A percentile compares a stretch with the other conserved stretches of the same genome.
Conservation (phyloP, 2,329 filamentous ascomycete species). For the Drechslerella stenobrocha region DNA sequence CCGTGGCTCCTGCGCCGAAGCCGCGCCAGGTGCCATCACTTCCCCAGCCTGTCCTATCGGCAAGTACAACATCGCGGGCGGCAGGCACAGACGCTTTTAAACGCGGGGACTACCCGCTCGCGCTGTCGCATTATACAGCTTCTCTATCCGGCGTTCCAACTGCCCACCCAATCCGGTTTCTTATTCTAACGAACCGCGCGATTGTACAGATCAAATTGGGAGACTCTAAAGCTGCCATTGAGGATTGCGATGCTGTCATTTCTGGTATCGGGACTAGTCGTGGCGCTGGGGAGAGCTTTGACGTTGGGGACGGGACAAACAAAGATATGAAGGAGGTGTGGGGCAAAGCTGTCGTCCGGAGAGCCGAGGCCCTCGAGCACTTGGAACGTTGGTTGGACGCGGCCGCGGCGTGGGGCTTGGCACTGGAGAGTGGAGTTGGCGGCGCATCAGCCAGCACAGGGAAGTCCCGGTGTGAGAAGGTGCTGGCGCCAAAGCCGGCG, state of each 20-base stretch:
- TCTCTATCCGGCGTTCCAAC: constrained; percentile 75
- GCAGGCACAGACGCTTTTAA: constrained; percentile 89
- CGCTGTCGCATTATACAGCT: constrained; percentile 77
- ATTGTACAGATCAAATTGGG: constrained; percentile 89
- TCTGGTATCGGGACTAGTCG: constrained; percentile 75
- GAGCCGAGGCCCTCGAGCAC: constrained; percentile 92
- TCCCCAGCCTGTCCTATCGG: constrained; percentile 69
- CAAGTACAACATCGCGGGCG: constrained; percentile 75
- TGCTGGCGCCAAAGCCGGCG: constrained; percentile 69
- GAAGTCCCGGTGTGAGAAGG: constrained; percentile 84
- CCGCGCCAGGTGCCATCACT: constrained; percentile 67
- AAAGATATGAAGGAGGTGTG: constrained; percentile 93
- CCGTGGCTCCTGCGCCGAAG: constrained; percentile 2
- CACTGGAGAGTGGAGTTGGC: constrained; percentile 83
- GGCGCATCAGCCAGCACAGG: constrained; percentile 81
- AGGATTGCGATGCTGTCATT: constrained; percentile 80
- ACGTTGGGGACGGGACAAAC: constrained; percentile 66
- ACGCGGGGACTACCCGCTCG: constrained; percentile 84
- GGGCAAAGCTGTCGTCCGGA: constrained; percentile 88
- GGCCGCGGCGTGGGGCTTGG: constrained; percentile 74
- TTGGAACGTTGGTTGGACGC: constrained; percentile 94
- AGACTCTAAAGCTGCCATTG: constrained; percentile 82
- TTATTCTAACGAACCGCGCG: constrained; percentile 89
- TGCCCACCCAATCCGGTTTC: constrained; percentile 78
- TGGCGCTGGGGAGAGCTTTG: constrained; percentile 78